Evolutionary conservation across 2,329 filamentous ascomycete species (phyloP).

Genomic region (Cordyceps fumosorosea): DNA sequence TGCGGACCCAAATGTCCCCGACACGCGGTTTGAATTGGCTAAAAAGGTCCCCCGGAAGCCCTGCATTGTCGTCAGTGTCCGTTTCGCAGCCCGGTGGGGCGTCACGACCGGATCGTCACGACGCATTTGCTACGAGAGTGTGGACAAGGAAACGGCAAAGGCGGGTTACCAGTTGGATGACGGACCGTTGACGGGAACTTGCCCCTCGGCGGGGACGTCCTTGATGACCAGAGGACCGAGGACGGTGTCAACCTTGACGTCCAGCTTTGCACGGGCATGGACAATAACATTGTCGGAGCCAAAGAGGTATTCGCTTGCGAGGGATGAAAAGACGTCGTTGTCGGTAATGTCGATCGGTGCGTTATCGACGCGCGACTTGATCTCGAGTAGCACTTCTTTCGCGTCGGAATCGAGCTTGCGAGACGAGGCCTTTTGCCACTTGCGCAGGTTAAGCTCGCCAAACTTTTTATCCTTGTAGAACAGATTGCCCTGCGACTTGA

Average conservation of each 20-base stretch:
- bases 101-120: not conserved
- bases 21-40: conserved; percentile 53
- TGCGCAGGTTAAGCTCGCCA: conserved; percentile 67
- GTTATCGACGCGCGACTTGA: conserved; percentile 69
- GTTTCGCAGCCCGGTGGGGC: conserved; percentile 1
- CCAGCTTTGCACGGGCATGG: conserved; percentile 70
- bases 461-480: conserved; percentile 73
- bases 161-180: conserved; percentile 45
- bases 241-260: conserved; percentile 74
- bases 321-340: conserved; percentile 67
- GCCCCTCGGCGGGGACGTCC: conserved; percentile 77
- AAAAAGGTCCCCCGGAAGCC: conserved; percentile 49
- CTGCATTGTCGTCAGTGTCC: conserved; percentile 31
- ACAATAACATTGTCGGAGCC: conserved; percentile 63
- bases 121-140: not conserved
- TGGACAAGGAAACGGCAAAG: conserved; percentile 2
- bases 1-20: conserved; percentile 62
- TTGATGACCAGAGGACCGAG: conserved; percentile 76
- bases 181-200: conserved; percentile 91
- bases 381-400: conserved; percentile 58
- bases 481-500: conserved; percentile 74
- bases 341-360: conserved; percentile 80
- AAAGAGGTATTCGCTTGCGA: conserved; percentile 77
- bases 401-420: conserved; percentile 53
- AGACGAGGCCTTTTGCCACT: conserved; percentile 83